These are phyloP conservation scores for Ulvella scutata DNA, from an alignment of 139 green algal species.

Conservation along the genomic window DNA sequence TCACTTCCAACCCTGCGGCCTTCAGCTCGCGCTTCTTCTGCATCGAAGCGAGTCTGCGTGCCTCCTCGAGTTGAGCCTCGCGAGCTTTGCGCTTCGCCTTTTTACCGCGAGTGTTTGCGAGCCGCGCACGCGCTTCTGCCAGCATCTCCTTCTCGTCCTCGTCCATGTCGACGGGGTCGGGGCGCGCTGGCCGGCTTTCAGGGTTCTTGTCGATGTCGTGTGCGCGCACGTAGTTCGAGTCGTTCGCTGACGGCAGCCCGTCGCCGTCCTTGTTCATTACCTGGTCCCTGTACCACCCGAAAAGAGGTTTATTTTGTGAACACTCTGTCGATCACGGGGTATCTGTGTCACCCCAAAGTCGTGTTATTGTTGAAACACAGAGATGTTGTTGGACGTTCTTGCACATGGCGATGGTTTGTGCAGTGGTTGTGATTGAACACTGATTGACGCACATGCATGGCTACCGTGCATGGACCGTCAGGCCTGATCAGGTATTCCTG, in stretches of 20 bases:
- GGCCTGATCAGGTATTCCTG: too few relatives aligned
- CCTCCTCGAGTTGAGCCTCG: constrained; percentile 96
- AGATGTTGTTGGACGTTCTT: too few relatives aligned
- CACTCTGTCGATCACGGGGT: too few relatives aligned
- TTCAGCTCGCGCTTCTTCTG: constrained; percentile 93
- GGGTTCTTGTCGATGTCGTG: constrained; percentile 98
- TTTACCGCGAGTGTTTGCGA: constrained; percentile 98
- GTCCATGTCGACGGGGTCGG: constrained; percentile 97
- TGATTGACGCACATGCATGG: too few relatives aligned
- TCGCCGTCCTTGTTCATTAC: constrained; percentile 58
- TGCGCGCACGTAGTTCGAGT: constrained; percentile 79
- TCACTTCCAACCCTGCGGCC: constrained; percentile 57
- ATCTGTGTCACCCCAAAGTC: too few relatives aligned
- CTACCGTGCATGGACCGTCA: too few relatives aligned
- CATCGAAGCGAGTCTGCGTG: constrained; percentile 73
- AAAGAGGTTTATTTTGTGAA: too few relatives aligned
- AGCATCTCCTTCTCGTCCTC: constrained; percentile 99
- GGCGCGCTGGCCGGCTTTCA: constrained; percentile 84
- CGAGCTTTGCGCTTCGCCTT: constrained; percentile 98
- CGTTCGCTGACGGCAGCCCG: constrained; percentile 73
- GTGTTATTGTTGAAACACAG: too few relatives aligned
- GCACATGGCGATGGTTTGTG: too few relatives aligned
- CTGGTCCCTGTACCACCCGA: constrained; percentile 43
- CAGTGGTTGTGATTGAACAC: too few relatives aligned
- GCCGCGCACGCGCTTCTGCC: constrained; percentile 78